Evolutionary conservation across 108 stramenopile species (phyloP).

Genomic region (Phaeodactylum tricornutum): DNA sequence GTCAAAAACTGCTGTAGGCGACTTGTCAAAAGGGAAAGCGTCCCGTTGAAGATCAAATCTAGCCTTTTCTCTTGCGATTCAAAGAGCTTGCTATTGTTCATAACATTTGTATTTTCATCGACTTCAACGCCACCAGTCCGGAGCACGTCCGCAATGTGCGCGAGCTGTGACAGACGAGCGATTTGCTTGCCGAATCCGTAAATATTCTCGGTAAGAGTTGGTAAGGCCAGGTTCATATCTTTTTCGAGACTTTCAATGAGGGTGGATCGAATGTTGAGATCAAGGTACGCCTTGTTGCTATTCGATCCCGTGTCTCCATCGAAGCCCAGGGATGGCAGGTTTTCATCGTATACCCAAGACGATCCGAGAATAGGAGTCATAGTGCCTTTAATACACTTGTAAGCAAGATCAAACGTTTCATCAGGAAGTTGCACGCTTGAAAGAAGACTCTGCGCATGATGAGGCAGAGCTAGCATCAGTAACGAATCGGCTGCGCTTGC

Average conservation of each 20-base stretch:
- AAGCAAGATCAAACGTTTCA: constrained; percentile 52
- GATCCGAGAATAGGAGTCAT: constrained; percentile 66
- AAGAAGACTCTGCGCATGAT: constrained; percentile 58
- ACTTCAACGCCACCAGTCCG: no score
- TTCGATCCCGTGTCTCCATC: constrained; percentile 15
- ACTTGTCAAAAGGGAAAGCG: constrained; percentile 6
- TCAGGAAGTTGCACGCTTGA: constrained; percentile 19
- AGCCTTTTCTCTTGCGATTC: constrained; percentile 1
- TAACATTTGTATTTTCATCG: constrained; percentile 2
- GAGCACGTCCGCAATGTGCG: constrained; percentile 42
- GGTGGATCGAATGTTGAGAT: constrained; percentile 30
- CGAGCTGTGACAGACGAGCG: constrained; percentile 70
- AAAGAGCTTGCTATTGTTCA: background rate
- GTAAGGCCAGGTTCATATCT: constrained; percentile 48
- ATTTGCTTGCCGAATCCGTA: constrained; percentile 80
- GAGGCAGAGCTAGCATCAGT: constrained; percentile 79
- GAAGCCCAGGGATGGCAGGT: constrained; percentile 40
- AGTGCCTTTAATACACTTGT: constrained; percentile 62
- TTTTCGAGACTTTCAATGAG: constrained; percentile 46
- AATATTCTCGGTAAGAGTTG: constrained; percentile 43
- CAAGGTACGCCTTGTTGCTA: constrained; percentile 12
- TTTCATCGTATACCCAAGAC: constrained; percentile 64
- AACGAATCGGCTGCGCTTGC: constrained; percentile 17
- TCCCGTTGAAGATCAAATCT: constrained; percentile 1
- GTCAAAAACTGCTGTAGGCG: constrained; percentile 23